These are phyloP conservation scores for Aureobasidium sp. DNA, from an alignment of 2,329 filamentous ascomycete species.

Conservation along the genomic window DNA sequence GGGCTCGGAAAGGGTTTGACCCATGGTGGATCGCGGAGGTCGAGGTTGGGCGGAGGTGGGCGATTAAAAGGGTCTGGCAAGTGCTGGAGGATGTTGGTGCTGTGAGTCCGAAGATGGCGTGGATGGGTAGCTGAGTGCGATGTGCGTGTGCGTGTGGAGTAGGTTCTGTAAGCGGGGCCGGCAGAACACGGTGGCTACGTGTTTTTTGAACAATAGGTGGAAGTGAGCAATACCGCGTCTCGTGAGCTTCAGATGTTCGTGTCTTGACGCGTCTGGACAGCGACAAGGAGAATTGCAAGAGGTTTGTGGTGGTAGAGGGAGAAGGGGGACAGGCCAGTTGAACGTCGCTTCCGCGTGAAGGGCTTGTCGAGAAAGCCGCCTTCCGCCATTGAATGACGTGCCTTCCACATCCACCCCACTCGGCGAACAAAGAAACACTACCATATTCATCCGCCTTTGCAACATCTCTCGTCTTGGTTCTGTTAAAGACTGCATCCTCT, in stretches of 20 bases:
- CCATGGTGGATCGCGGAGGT: conserved; percentile 53
- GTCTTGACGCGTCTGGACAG: background rate
- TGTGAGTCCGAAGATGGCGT: background rate
- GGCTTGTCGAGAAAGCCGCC: background rate
- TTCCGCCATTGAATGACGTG: background rate
- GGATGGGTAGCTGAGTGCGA: conserved; percentile 2
- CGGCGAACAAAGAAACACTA: background rate
- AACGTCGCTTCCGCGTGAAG: no score
- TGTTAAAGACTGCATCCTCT: background rate
- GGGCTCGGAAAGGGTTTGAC: conserved; percentile 98
- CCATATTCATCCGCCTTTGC: background rate
- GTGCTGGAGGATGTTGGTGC: background rate
- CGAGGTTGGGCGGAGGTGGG: background rate
- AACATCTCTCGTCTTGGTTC: background rate
- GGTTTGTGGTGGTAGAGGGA: background rate
- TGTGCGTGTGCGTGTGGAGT: background rate
- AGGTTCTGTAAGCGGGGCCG: conserved; percentile 7
- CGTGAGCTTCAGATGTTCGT: background rate
- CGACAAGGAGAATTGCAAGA: background rate
- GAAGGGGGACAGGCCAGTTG: background rate
- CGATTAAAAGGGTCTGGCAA: background rate
- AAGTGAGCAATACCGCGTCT: background rate
- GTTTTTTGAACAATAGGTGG: background rate
- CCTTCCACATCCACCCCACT: background rate
- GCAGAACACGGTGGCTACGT: background rate